Evolutionary conservation across 768 basidiomycete genomes (phyloP), one percentile per base, ranked within the genome.

Genomic region (Lactifluus piperatus): DNA sequence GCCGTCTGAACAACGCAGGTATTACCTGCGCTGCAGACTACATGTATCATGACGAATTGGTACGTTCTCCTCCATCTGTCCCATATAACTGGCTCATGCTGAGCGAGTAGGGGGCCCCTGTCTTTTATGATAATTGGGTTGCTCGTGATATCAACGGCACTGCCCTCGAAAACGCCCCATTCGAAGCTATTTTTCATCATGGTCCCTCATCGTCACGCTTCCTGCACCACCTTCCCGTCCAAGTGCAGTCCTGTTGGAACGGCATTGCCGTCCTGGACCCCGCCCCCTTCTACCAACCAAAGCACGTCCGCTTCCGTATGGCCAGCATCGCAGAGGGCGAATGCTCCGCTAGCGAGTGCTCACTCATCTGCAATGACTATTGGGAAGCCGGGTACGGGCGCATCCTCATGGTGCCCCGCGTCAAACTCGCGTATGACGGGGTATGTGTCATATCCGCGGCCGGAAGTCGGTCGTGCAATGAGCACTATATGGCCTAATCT

Each of bases 101-200:
- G n/a, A 29, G 10, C 55, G 4, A 3, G 8, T 51, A 82, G 82
- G 81, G 83, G 14, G 79, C 91, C 0, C 95, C 95, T 1, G 94
- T 97, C 18, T 98, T 98, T 71, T 98, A 98, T 75, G 91, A 92
- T 70, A 95, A 94, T 71, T 98, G 95, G 95, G 95, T 99, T 22
- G 94, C 95, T 1, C 82, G 95, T 41, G 95, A 99, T 71, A 91
- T 99, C 77, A 99, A 99, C 72, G 95, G 95, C 24, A 98, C 95
- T 0, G 95, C 95, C 0, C 79, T 99, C 53, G 95, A 99, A 72
- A 99, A 99, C 70, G 94, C 94, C 0, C 95, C 95, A 0, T 99
- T 99, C 65, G 95, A 98, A 71, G 72, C 79, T 59, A 86, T 99
- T 62, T 97, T 99, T 80, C 94, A 92, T 69, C 85, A 98, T 67